Conservation (phyloP, 768 basidiomycete genomes). For the Neoboletus brunneissimus region DNA sequence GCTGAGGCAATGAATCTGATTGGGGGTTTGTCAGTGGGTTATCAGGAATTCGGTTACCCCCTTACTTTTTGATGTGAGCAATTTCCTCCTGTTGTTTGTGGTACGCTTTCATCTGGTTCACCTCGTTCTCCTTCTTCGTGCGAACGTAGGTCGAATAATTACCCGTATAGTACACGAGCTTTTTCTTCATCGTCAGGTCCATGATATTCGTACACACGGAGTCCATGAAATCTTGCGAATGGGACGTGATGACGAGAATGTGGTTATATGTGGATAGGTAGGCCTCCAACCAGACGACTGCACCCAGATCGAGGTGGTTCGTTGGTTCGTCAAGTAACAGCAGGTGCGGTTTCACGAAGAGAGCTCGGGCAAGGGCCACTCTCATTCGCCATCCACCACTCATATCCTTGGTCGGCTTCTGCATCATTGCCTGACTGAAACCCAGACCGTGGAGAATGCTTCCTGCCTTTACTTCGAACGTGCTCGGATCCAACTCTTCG, state of each 20-base stretch:
- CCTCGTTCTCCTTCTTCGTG: constrained; percentile 95
- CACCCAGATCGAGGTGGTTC: constrained; percentile 93
- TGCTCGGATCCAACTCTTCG: constrained; percentile 93
- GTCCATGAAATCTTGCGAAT: constrained; percentile 99
- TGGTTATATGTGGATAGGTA: constrained; percentile 98
- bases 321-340: constrained; percentile 92
- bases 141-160: constrained; percentile 98
- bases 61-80: constrained; percentile 94
- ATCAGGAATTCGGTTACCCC: not conserved
- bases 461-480: constrained; percentile 94
- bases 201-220: constrained; percentile 96
- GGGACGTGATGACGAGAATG: constrained; percentile 94
- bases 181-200: constrained; percentile 92
- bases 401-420: constrained; percentile 97
- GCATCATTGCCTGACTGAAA: constrained; percentile 90
- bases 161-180: constrained; percentile 90
- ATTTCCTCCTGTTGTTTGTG: constrained; percentile 98
- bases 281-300: constrained; percentile 98
- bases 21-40: constrained; percentile 6
- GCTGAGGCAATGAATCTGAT: constrained; percentile 95
- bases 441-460: constrained; percentile 98
- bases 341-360: constrained; percentile 96
- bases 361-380: constrained; percentile 91
- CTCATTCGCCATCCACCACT: constrained; percentile 99
- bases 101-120: constrained; percentile 99